These are phyloP conservation scores for Dimargaris verticillata DNA, from an alignment of 192 early-diverging fungal species.

Conservation along the genomic window DNA sequence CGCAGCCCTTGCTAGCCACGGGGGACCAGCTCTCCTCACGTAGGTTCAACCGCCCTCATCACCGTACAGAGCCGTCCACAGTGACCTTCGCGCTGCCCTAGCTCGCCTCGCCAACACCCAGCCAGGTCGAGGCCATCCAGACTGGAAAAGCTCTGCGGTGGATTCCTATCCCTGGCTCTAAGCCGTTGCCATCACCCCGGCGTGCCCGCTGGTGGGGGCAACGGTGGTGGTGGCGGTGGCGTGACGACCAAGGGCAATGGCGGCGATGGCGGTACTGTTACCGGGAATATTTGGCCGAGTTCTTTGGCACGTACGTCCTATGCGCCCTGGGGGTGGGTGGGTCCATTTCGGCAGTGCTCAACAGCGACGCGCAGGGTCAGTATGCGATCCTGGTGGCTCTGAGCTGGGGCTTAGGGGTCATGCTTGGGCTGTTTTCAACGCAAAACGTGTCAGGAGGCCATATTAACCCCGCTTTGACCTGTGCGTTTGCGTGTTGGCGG, in stretches of 20 bases:
- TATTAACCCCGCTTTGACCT: conserved; percentile 60
- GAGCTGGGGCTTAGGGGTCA: conserved; percentile 42
- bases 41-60: too few relatives aligned
- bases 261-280: conserved; percentile 3
- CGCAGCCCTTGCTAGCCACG: too few relatives aligned
- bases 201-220: too few relatives aligned
- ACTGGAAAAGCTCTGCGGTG: too few relatives aligned
- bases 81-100: too few relatives aligned
- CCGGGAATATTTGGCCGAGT: conserved; percentile 54
- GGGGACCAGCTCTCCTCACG: too few relatives aligned
- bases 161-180: too few relatives aligned
- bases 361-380: conserved; percentile 21
- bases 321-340: conserved; percentile 45
- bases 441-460: conserved; percentile 56
- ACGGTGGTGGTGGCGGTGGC: too few relatives aligned
- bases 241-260: neutral
- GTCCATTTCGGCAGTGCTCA: conserved; percentile 27
- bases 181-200: too few relatives aligned
- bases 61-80: too few relatives aligned
- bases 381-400: conserved; percentile 36
- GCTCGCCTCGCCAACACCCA: too few relatives aligned
- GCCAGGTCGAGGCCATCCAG: too few relatives aligned
- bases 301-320: conserved; percentile 50
- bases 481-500: conserved; percentile 45
- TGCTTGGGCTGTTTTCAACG: conserved; percentile 39